Conservation (phyloP, 2,329 filamentous ascomycete species). For the Nakataea oryzae region DNA sequence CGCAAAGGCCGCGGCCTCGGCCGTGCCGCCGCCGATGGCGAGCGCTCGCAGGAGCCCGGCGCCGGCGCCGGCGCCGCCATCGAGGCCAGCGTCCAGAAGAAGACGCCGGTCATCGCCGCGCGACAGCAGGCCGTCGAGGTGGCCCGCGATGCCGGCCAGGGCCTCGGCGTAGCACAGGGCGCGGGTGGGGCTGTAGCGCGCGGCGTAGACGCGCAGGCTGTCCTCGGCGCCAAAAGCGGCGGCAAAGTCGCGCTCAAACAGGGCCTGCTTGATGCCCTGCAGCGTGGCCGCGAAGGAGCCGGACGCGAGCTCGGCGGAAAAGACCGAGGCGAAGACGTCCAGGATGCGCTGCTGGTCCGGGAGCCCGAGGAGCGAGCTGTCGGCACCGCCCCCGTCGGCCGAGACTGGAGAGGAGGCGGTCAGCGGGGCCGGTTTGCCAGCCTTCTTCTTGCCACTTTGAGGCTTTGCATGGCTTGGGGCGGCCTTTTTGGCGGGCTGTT, state of each 20-base stretch:
- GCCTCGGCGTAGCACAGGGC: constrained; percentile 67
- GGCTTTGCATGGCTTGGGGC: background rate
- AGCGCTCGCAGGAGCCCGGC: constrained; percentile 25
- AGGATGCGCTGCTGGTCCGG: constrained; percentile 33
- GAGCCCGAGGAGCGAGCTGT: background rate
- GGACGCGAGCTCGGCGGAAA: constrained; percentile 38
- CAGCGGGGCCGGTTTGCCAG: background rate
- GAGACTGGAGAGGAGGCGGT: background rate
- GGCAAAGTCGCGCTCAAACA: constrained; percentile 79
- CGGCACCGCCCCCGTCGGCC: background rate
- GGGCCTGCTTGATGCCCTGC: constrained; percentile 74
- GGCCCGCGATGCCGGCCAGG: constrained; percentile 26
- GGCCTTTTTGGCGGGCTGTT: background rate
- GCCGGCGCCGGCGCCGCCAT: constrained; percentile 6
- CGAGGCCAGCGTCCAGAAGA: constrained; percentile 4
- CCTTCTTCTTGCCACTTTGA: background rate
- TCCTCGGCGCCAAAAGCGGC: constrained; percentile 64
- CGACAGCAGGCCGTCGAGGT: constrained; percentile 20
- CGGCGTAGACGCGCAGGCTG: constrained; percentile 72
- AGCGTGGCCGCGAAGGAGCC: constrained; percentile 44
- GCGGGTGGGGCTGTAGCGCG: constrained; percentile 81
- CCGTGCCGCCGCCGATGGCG: constrained; percentile 46
- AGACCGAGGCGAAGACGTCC: constrained; percentile 60
- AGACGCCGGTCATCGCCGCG: constrained; percentile 1
- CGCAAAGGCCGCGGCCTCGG: constrained; percentile 48